These are phyloP conservation scores for Phaeolepiota aurea DNA, from an alignment of 768 basidiomycete species.

Conservation along the genomic window DNA sequence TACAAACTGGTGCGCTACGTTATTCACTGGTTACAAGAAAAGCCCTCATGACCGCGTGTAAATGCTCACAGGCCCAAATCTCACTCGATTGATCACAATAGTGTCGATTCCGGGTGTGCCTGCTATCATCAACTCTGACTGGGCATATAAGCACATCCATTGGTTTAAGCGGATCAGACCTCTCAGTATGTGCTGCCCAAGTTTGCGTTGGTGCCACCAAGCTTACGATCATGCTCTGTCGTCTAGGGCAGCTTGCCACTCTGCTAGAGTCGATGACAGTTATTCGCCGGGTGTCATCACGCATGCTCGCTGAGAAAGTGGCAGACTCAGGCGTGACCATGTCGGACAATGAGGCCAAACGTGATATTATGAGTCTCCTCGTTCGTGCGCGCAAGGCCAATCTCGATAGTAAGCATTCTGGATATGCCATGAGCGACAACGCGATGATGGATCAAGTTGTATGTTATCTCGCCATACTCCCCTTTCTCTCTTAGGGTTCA, in stretches of 20 bases:
- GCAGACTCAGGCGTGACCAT: conserved; percentile 14
- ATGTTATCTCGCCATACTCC: neutral
- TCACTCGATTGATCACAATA: conserved; percentile 19
- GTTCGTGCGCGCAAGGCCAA: conserved; percentile 25
- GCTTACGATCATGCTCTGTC: neutral
- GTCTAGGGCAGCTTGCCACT: conserved; percentile 7
- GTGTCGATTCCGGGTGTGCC: conserved; percentile 20
- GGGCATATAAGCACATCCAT: conserved; percentile 17
- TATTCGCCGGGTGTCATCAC: conserved; percentile 22
- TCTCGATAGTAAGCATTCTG: conserved; percentile 11
- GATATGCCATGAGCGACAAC: conserved; percentile 24
- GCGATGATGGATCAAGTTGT: conserved; percentile 34
- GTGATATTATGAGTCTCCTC: conserved; percentile 32
- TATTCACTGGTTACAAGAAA: neutral
- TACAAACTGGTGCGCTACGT: conserved; percentile 23
- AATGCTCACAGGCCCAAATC: conserved; percentile 16
- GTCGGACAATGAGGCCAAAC: conserved; percentile 21
- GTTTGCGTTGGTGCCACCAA: no score
- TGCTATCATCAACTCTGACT: conserved; percentile 15
- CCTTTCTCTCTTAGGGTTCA: neutral
- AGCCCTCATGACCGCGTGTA: neutral
- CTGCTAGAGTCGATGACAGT: conserved; percentile 21
- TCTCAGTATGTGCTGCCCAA: conserved; percentile 7
- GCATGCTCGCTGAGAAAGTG: conserved; percentile 24
- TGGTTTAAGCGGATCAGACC: conserved; percentile 9